Evolutionary conservation across 345 rosid genomes (phyloP).

Genomic region (Psidium friedrichsthalianum): DNA sequence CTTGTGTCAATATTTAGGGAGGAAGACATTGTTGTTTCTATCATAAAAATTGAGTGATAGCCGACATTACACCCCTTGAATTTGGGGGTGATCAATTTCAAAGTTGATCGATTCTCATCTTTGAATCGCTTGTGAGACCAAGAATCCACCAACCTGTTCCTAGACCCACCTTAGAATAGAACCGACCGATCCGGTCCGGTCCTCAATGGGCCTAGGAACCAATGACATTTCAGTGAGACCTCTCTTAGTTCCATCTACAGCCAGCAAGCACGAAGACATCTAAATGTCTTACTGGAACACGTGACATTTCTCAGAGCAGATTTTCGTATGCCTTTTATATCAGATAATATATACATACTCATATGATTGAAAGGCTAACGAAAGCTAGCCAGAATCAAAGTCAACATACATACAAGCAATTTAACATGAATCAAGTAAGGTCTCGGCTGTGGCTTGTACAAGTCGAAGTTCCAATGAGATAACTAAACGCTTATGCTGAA

Average conservation of each 20-base stretch:
- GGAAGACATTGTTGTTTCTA: background rate
- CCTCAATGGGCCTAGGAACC: too few relatives aligned
- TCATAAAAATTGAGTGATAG: background rate
- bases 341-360: background rate
- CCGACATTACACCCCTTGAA: background rate
- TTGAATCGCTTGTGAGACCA: background rate
- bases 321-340: background rate
- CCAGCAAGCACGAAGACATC: background rate
- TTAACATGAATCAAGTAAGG: background rate
- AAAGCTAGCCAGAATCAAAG: too few relatives aligned
- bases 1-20: background rate
- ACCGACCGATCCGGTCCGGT: fast-evolving
- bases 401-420: background rate
- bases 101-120: fast-evolving
- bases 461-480: background rate
- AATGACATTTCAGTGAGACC: fast-evolving
- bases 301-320: background rate
- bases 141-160: background rate
- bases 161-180: background rate
- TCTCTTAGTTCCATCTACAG: background rate
- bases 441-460: background rate
- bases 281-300: background rate
- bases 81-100: fast-evolving
- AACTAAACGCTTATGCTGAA: too few relatives aligned
- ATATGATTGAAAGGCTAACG: background rate